Base-by-base conservation (phyloP, 768 basidiomycete genomes). In the Lactarius deliciosus region DNA sequence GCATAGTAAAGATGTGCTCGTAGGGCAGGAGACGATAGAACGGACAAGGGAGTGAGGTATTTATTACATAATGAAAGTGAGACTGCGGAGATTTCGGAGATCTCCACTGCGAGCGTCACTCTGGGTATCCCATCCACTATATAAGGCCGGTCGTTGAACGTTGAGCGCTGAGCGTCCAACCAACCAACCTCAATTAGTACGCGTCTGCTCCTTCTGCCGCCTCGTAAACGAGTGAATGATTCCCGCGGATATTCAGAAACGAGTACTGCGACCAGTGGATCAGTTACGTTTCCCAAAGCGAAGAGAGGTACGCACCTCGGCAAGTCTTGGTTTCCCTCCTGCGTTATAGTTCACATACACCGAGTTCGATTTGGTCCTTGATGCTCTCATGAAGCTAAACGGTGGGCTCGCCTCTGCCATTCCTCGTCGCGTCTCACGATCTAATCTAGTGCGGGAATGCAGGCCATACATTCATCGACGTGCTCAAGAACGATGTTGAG, bases 291-390 rank as follows among this genome's bases (percentile, higher is more conserved):
- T 30, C 28, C 53, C 5, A 38, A 38, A 50, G 22, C 47, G 22
- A 50, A 11, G 47, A 7, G 2, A 50, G 40, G 8, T 15, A 43
- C 47, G 0, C 69, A 81, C 81, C 76, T 82, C 80, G 18, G 78
- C 72, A 36, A 82, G 72, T 28, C 76, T 77, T 1, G 82, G 79
- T 11, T 74, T 76, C 57, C 72, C 76, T 32, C 76, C 75, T 16
- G 74, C 66, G 45, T 79, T 74, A 22, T 80, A 77, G 71, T 82
- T 82, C 20, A 79, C 69, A 50, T 81, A 82, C 20, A 82, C 80
- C 22, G 82, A 74, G 72, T 81, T 83, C 25, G 81, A 75, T 77
- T 90, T 88, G 4, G 83, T 85, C 81, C 30, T 30, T 5, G 30
- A 30, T 30, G 30, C 5, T 30, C 30, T 0, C 30, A 30, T 30